Percentiles rank a stretch among this genome's conserved stretches.
phyloP scores from a whole-genome alignment of 2,329 filamentous ascomycete genomes.

The Penicillium sp. region DNA sequence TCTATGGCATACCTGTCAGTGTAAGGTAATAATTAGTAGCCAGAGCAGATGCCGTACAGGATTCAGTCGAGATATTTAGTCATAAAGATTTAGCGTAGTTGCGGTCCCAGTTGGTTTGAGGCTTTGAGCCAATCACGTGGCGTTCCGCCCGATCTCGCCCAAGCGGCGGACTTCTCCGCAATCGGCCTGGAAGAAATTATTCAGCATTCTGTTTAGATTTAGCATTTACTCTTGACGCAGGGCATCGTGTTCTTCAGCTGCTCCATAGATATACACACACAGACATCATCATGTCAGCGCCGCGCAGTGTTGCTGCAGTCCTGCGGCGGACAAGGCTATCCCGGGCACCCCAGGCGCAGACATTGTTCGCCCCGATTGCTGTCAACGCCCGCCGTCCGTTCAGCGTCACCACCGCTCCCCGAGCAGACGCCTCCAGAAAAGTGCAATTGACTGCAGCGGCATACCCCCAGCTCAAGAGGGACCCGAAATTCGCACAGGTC shows the following conservation, averaged over 20 bases:
- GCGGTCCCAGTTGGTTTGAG: too few species aligned
- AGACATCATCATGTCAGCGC: slow-evolving; percentile 5
- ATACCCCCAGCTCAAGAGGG: slow-evolving; percentile 73
- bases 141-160: background rate
- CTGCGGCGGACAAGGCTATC: slow-evolving; percentile 12
- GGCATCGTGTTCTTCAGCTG: too few species aligned
- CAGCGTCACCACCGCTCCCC: slow-evolving; percentile 24
- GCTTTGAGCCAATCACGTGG: background rate
- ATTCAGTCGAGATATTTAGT: too few species aligned
- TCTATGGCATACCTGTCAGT: too few species aligned
- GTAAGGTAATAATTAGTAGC: too few species aligned
- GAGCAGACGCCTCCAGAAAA: slow-evolving; percentile 27
- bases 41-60: too few species aligned
- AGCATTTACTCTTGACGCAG: too few species aligned
- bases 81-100: too few species aligned
- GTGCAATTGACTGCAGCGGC: slow-evolving; percentile 79
- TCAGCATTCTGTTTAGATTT: too few species aligned
- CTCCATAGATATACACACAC: too few species aligned
- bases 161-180: background rate
- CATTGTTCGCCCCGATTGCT: slow-evolving; percentile 4
- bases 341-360: background rate
- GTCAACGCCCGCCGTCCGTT: slow-evolving; percentile 21
- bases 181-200: background rate
- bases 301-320: slow-evolving; percentile 8
- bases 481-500: slow-evolving; percentile 66